Conservation (phyloP, 352 stramenopile genomes). For the Globisporangium spinosum region DNA sequence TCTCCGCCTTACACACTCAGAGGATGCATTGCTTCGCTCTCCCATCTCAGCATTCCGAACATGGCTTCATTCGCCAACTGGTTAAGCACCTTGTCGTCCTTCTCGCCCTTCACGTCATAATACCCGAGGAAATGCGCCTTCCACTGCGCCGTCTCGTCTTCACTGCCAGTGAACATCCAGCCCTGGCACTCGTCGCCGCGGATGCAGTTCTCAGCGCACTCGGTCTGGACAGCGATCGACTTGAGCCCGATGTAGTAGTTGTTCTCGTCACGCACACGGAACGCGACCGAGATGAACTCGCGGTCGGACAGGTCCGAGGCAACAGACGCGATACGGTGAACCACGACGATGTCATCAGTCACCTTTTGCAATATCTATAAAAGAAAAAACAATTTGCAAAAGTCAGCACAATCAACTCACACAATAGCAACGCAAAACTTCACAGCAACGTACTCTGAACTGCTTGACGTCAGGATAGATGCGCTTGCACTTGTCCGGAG, state of each 20-base stretch:
- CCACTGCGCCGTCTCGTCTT: conserved; percentile 62
- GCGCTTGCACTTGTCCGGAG: conserved; percentile 73
- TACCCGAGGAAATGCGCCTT: conserved; percentile 80
- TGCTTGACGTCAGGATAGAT: conserved; percentile 85
- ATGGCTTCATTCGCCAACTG: conserved; percentile 82
- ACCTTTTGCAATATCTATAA: conserved; percentile 73
- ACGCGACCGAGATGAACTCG: conserved; percentile 77
- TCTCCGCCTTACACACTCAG: conserved; percentile 50
- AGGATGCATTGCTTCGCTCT: conserved; percentile 81
- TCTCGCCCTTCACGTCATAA: conserved; percentile 82
- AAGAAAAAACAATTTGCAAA: not conserved
- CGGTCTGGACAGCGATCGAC: conserved; percentile 65
- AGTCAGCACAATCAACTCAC: conserved; percentile 1
- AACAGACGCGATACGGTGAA: conserved; percentile 72
- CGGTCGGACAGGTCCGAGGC: conserved; percentile 70
- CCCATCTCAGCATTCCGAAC: conserved; percentile 84
- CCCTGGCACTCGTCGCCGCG: conserved; percentile 78
- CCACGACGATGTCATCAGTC: conserved; percentile 79
- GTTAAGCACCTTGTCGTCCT: conserved; percentile 82
- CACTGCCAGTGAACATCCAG: conserved; percentile 78
- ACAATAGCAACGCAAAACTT: not conserved
- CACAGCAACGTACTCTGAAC: conserved; percentile 47
- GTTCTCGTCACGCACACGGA: conserved; percentile 66
- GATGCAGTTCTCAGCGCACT: conserved; percentile 73
- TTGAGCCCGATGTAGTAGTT: conserved; percentile 80